Evolutionary conservation across 1,284 basidiomycete genomes (phyloP), one percentile per base, ranked within the genome.

Genomic region (Ustilago crameri): DNA sequence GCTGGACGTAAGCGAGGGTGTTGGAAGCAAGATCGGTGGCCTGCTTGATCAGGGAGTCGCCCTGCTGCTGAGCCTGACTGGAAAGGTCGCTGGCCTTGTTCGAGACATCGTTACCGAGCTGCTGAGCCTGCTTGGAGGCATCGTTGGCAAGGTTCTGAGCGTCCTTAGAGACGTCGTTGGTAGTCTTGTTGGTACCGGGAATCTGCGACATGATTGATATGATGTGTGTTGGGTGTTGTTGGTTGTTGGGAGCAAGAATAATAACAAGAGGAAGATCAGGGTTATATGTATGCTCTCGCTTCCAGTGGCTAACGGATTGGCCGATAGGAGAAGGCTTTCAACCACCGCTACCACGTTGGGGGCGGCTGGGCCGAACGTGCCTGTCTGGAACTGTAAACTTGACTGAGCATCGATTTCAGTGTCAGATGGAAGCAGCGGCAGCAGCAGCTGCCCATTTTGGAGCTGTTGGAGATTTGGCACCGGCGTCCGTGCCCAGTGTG

Each of bases 1-100:
- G 64, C 62, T 75, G 73, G 18, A 75, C 65, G 57, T 75, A 75
- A 15, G 52, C 59, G 41, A 72, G 7, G 22, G 72, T 75, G 63
- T 72, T 73, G 53, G 52, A 52, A 37, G 64, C 73, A 42, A 75
- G 73, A 17, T 74, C 66, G 26, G 66, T 56, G 23, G 62, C 67
- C 63, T 70, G 59, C 59, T 74, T 58, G 38, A 64, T 23, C n/a
- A 74, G 53, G 40, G 63, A 56, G 40, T 74, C 57, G 10, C 53
- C 72, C 30, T 52, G 43, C 63, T 70, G 35, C 59, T 64, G 55
- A 17, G 72, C 67, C 63, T 71, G 50, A 40, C 42, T 37, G 12
- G 60, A 60, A n/a, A 59, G 46, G 2, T 69, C 65, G 55, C 49
- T 34, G 20, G 61, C 66, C 54, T 58, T 61, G 56, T 73, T 68